A percentile compares a stretch with the other conserved stretches of the same genome.
Conservation (phyloP, 163 green algal species). For the Chloromonas sp. region DNA sequence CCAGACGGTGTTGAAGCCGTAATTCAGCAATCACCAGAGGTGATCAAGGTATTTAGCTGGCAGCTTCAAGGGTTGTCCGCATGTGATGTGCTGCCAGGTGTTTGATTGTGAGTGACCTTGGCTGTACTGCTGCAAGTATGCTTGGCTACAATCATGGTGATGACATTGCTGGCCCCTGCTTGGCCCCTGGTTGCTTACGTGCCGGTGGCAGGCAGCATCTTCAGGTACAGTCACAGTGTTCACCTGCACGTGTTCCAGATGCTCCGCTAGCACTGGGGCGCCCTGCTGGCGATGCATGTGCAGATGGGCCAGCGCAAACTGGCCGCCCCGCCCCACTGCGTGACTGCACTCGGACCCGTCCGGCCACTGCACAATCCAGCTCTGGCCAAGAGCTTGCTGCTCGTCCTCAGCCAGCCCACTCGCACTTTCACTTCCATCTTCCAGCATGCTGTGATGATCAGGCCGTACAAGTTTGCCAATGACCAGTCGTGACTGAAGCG, state of each 20-base stretch:
- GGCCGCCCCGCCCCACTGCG: background rate
- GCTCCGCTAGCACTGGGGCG: background rate
- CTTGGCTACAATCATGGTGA: too few species aligned
- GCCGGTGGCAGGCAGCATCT: too few species aligned
- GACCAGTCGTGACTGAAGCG: background rate
- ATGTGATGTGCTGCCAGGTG: too few species aligned
- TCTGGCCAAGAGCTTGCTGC: background rate
- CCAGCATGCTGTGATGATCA: background rate
- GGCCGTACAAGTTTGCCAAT: background rate
- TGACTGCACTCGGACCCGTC: slow-evolving; percentile 9
- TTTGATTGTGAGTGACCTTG: too few species aligned
- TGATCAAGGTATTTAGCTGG: too few species aligned
- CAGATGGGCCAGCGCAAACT: slow-evolving; percentile 20
- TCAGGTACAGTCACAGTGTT: too few species aligned
- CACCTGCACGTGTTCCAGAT: too few species aligned
- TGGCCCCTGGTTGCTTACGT: too few species aligned
- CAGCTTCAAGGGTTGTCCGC: background rate
- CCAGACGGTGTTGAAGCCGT: too few species aligned
- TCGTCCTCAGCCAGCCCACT: background rate
- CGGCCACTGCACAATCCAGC: slow-evolving; percentile 13
- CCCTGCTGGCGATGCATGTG: slow-evolving; percentile 13
- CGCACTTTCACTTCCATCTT: background rate
- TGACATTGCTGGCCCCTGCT: too few species aligned
- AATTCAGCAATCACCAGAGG: too few species aligned
- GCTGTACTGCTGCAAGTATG: too few species aligned